Evolutionary conservation across 768 basidiomycete genomes (phyloP), one percentile per base, ranked within the genome.

Genomic region (Gelatoporia subvermispora): DNA sequence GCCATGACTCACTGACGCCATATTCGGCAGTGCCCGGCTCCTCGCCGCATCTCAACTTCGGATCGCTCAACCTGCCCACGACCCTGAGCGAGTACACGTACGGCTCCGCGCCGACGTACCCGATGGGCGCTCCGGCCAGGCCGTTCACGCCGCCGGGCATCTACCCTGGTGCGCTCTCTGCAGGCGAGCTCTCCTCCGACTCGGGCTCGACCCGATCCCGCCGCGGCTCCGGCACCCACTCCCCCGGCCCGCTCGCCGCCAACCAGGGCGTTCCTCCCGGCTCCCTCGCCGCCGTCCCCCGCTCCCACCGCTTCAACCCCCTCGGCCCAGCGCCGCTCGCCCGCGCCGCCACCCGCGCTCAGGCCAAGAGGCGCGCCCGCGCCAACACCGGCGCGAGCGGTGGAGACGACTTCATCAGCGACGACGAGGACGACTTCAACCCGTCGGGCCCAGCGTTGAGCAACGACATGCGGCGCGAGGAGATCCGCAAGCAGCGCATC

Each of bases 401-500:
- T 58, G 62, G 69, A 34, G 71, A 72, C 59, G 79, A 84, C 59
- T 84, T 88, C 18, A 82, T 82, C 54, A 80, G 79, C 37, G 84
- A 88, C 59, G 77, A 87, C 37, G 76, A 78, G 48, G 88, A 85
- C 50, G 86, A 88, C 56, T 87, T 85, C 74, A 78, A 81, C 63
- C 81, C 81, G 20, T 59, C 65, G 52, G 57, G 67, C 28, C 62
- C 71, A 49, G 68, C 75, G 51, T 70, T 64, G 58, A 65, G 66
- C 52, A 76, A 77, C 62, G 85, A 85, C 57, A 77, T 78, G 40
- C 88, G 89, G 68, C 87, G 90, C 63, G 90, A 93, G 74, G 88
- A 88, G 48, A 88, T 93, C 60, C 88, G 90, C 65, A 82, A 83
- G 64, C 89, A 92, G 73, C 88, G 90, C 69, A 93, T 93, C 72